A percentile compares a stretch with the other conserved stretches of the same genome.
Conservation (phyloP, 768 basidiomycete genomes). For the Fomitopsis pulvina region DNA sequence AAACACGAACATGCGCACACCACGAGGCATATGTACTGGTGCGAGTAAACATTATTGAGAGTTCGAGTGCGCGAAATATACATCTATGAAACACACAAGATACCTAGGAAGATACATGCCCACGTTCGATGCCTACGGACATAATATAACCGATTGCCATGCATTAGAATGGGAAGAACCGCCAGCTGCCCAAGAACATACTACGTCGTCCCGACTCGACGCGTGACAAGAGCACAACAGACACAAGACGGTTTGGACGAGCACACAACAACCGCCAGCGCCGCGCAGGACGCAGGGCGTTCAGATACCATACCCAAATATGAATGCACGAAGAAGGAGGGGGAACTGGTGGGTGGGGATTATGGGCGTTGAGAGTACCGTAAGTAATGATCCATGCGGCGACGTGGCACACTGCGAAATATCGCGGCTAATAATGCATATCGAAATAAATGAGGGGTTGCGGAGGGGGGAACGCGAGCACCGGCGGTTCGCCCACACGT, state of each 20-base stretch:
- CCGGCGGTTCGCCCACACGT: slow-evolving; percentile 1
- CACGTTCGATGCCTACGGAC: background rate
- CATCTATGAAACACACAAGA: slow-evolving; percentile 6
- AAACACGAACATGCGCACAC: too few relatives aligned
- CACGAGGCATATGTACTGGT: too few relatives aligned
- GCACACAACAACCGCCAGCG: background rate
- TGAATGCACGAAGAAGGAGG: background rate
- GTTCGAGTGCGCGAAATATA: background rate
- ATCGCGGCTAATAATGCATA: slow-evolving; percentile 5
- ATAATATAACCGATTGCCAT: background rate
- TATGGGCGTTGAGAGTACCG: background rate
- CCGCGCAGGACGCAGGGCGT: background rate
- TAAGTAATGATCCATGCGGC: background rate
- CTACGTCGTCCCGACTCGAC: background rate
- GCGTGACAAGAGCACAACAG: background rate
- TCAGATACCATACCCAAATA: background rate
- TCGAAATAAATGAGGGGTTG: slow-evolving; percentile 2
- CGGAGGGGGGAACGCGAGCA: background rate
- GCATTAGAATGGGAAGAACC: background rate
- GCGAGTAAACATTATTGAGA: too few relatives aligned
- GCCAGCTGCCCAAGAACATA: slow-evolving; percentile 2
- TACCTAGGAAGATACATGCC: slow-evolving; percentile 2
- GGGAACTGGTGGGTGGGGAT: background rate
- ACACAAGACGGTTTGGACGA: background rate
- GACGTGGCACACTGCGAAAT: background rate